These are phyloP conservation scores for Prunus persica DNA, from an alignment of 306 rosid species.

Conservation along the genomic window Prunus_persica_NCBIv2 NC_034014.1:29881501-29882000, in stretches of 20 bases:
- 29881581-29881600: neutral
- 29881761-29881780: constrained; percentile 55
- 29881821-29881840: constrained; percentile 94
- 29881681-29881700: neutral
- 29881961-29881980: constrained; percentile 45
- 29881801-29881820: constrained; percentile 96
- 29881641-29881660: neutral
- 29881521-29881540: constrained; percentile 99
- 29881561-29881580: neutral
- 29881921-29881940: constrained; percentile 73
- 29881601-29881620: neutral
- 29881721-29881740: neutral
- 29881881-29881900: constrained; percentile 94
- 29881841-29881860: constrained; percentile 70
- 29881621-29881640: neutral
- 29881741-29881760: neutral
- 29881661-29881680: no score
- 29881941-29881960: constrained; percentile 66
- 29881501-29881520: constrained; percentile 87
- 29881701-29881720: neutral
- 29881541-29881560: constrained; percentile 90
- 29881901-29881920: constrained; percentile 66
- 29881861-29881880: constrained; percentile 63
- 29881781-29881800: constrained; percentile 79
- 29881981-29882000: constrained; percentile 47